Base-by-base conservation (phyloP, 371 early-diverging fungal genomes). In the Mortierella sp. region DNA sequence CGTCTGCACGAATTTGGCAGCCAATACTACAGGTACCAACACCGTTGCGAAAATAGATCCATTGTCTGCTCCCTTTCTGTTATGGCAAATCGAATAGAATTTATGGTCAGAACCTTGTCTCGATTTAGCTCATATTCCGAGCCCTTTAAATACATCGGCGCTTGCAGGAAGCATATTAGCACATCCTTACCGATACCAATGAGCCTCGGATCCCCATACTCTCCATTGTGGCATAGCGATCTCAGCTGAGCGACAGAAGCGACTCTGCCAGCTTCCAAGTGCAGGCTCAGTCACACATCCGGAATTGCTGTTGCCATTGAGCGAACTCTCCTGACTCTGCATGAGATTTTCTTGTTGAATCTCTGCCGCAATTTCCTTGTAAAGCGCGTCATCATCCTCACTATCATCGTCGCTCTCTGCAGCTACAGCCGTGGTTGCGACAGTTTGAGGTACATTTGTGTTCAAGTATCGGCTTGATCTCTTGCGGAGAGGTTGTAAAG, bases 1-100 rank as follows among this genome's bases (percentile, higher is more conserved):
- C 12, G 76, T 76, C 43, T 81, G 83, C 1, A 75, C 73, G 69
- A 81, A 81, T 76, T 81, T 81, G 65, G 81, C 75, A 10, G 73
- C 76, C 60, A 81, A 32, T 2, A 75, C 81, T 20, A 81, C 61
- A 9, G 81, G 81, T 2, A 81, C 76, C 54, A 81, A 55, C 28
- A 81, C 39, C 20, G 81, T 75, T 4, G 81, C 76, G n/a, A 81
- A 81, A 35, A 81, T 81, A 9, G 80, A 75, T 57, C 80, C 80
- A 43, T 68, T 80, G 24, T 80, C 80, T 40, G 80, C 81, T 61
- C 81, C 81, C 40, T 74, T 75, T 60, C 81, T 81, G 51, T 52
- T 55, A 24, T 26, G 8, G 40, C 11, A 39, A 49, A 64, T 35
- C 52, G 47, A 52, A 43, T 26, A 39, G 26, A 47, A 63, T 11